These are phyloP conservation scores for Stemphylium beticola DNA, from an alignment of 2,329 filamentous ascomycete species.

Conservation along the genomic window DNA sequence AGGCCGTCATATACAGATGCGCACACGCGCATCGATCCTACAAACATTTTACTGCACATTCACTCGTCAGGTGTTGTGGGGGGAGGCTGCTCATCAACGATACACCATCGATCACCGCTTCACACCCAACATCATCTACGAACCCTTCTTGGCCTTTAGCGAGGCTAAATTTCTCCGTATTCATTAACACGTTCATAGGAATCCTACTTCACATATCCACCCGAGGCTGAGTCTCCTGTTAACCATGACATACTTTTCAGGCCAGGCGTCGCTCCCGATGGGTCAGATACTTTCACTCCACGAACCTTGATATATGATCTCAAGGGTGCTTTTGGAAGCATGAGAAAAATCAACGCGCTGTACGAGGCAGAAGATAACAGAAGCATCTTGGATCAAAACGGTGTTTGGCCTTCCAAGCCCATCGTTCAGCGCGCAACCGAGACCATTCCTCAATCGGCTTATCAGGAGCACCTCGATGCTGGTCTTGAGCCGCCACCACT, in stretches of 20 bases:
- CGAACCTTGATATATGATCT: conserved; percentile 93
- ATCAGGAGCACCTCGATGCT: conserved; percentile 79
- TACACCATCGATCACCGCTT: neutral
- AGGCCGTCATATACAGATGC: neutral
- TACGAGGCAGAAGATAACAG: conserved; percentile 68
- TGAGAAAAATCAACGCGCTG: conserved; percentile 85
- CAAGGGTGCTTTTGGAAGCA: conserved; percentile 88
- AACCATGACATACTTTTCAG: conserved; percentile 91
- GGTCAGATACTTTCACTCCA: conserved; percentile 89
- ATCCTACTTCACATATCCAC: conserved; percentile 93
- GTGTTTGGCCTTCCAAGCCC: conserved; percentile 46
- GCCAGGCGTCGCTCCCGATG: conserved; percentile 79
- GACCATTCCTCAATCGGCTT: conserved; percentile 72
- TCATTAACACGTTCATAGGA: conserved; percentile 62
- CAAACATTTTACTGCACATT: neutral
- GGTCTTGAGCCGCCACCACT: conserved; percentile 70
- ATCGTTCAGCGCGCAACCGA: conserved; percentile 68
- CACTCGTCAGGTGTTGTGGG: neutral
- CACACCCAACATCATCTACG: neutral
- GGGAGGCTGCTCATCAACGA: neutral
- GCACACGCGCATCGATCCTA: neutral
- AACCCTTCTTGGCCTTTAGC: neutral
- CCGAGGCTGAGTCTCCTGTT: conserved; percentile 67
- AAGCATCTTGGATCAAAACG: conserved; percentile 29
- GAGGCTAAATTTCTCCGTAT: neutral